These are phyloP conservation scores for Erodium texanum DNA, from an alignment of 441 rosid genomes.

Conservation along the genomic window DNA sequence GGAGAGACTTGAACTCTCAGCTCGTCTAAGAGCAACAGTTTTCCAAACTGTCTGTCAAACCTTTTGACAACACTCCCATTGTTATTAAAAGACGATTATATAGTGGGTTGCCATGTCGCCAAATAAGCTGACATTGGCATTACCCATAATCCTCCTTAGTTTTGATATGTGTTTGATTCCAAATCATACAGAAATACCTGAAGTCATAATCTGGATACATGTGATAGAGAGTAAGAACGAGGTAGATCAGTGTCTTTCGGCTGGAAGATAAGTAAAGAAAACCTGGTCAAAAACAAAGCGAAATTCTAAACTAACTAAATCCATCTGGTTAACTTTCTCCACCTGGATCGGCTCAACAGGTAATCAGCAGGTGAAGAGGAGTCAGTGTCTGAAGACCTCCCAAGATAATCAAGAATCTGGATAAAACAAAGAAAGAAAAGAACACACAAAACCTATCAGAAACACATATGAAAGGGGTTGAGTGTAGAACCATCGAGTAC, in stretches of 20 bases:
- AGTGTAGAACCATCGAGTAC: neutral
- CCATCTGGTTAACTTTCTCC: conserved; percentile 16
- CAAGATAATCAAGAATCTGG: conserved; percentile 86
- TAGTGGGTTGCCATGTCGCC: conserved; percentile 93
- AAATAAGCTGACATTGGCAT: conserved; percentile 83
- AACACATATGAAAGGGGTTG: neutral
- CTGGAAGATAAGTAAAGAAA: conserved; percentile 39
- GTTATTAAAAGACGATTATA: conserved; percentile 44
- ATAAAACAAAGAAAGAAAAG: neutral
- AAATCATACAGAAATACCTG: conserved; percentile 51
- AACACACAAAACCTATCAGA: neutral
- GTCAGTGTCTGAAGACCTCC: conserved; percentile 71
- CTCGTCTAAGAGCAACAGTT: conserved; percentile 78
- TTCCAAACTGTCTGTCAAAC: conserved; percentile 84
- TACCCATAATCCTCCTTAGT: conserved; percentile 84
- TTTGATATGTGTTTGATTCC: conserved; percentile 3
- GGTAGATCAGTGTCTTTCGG: conserved; percentile 89
- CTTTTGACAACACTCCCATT: conserved; percentile 98
- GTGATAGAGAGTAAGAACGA: conserved; percentile 83
- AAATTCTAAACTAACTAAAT: conserved; percentile 8
- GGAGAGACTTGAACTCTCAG: conserved; percentile 99
- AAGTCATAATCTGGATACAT: conserved; percentile 93
- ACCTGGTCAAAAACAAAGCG: conserved; percentile 20
- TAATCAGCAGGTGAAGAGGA: conserved; percentile 70
- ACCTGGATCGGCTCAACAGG: conserved; percentile 89